These are phyloP conservation scores for Coriaria nepalensis DNA, from an alignment of 306 rosid species.

Conservation along the genomic window DNA sequence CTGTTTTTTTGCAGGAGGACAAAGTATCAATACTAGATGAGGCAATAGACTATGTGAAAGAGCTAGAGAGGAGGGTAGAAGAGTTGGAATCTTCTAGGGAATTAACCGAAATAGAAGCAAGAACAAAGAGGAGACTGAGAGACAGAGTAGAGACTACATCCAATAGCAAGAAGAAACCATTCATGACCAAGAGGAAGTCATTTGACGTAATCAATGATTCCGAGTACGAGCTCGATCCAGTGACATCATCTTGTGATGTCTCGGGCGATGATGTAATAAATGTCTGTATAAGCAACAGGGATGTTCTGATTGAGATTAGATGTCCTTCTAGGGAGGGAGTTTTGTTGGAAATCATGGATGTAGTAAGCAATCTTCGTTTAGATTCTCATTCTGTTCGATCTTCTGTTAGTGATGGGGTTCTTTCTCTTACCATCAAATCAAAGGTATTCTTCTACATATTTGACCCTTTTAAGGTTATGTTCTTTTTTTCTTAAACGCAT, in stretches of 20 bases:
- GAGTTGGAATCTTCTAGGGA: slow-evolving; percentile 43
- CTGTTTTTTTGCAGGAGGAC: slow-evolving; percentile 44
- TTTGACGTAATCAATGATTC: slow-evolving; percentile 24
- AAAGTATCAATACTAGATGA: slow-evolving; percentile 69
- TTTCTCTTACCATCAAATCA: slow-evolving; percentile 45
- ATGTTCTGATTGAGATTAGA: slow-evolving; percentile 40
- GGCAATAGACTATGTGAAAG: slow-evolving; percentile 57
- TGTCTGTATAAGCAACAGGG: slow-evolving; percentile 28
- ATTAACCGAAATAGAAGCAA: slow-evolving; percentile 23
- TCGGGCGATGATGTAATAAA: slow-evolving; percentile 15
- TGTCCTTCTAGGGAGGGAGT: slow-evolving; percentile 45
- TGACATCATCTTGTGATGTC: no score
- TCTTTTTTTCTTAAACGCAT: neutral
- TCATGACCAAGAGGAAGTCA: slow-evolving; percentile 57
- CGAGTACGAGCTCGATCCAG: slow-evolving; percentile 12
- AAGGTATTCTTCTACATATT: slow-evolving; percentile 24
- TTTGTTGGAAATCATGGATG: slow-evolving; percentile 56
- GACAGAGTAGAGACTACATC: slow-evolving; percentile 50
- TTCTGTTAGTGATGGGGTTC: slow-evolving; percentile 42
- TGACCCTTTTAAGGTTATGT: neutral
- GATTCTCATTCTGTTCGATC: slow-evolving; percentile 70
- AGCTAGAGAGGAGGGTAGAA: slow-evolving; percentile 58
- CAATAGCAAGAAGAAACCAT: slow-evolving; percentile 40
- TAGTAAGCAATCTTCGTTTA: slow-evolving; percentile 33
- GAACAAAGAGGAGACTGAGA: slow-evolving; percentile 33